phyloP scores from a whole-genome alignment of 148 eudicot species.

The Rhododendron molle region DNA sequence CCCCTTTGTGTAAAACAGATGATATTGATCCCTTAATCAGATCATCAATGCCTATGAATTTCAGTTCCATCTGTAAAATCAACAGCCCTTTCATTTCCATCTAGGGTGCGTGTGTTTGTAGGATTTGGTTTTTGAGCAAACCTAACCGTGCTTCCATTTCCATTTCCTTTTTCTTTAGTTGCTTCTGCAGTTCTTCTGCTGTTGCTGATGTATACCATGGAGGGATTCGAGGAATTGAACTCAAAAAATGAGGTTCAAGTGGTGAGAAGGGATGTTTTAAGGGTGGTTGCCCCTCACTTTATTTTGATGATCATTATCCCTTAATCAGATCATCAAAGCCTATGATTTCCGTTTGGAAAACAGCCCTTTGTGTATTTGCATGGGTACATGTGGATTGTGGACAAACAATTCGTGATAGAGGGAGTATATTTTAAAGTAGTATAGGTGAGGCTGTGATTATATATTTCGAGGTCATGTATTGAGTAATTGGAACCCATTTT shows the following conservation, averaged over 20 bases:
- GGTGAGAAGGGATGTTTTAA: background rate
- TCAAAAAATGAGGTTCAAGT: background rate
- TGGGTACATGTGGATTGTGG: background rate
- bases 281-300: background rate
- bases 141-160: background rate
- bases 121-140: background rate
- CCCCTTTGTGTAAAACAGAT: background rate
- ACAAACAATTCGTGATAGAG: background rate
- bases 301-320: background rate
- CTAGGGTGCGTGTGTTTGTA: background rate
- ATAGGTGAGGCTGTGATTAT: background rate
- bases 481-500: background rate
- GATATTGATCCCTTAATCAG: background rate
- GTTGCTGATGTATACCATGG: background rate
- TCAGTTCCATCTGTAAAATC: background rate
- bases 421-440: background rate
- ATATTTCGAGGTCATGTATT: background rate
- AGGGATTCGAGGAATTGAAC: background rate
- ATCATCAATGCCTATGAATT: background rate
- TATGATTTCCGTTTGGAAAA: background rate
- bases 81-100: background rate
- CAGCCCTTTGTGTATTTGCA: background rate
- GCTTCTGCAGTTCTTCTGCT: background rate
- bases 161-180: background rate
- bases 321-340: background rate